Evolutionary conservation across 2,329 filamentous ascomycete genomes (phyloP).

Genomic region (Botrytis elliptica): DNA sequence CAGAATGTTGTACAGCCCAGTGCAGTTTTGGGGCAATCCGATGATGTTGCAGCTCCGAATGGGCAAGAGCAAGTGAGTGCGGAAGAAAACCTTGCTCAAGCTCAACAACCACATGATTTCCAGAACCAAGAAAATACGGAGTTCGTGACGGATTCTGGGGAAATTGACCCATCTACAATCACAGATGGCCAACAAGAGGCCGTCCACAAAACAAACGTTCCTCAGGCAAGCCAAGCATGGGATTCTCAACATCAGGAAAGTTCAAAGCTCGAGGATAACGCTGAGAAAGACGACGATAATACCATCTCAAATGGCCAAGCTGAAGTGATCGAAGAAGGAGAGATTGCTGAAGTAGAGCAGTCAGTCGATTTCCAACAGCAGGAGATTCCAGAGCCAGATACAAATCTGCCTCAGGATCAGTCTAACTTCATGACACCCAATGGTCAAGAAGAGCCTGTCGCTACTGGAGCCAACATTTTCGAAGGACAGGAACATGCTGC

Average conservation of each 20-base stretch:
- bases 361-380: neutral
- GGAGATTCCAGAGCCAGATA: neutral
- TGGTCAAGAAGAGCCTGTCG: neutral
- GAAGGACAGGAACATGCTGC: neutral
- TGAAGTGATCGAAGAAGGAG: neutral
- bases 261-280: rapidly evolving
- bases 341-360: neutral
- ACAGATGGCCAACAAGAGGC: neutral
- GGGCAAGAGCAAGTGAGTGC: neutral
- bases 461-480: neutral
- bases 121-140: too few species aligned
- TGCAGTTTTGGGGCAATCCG: neutral
- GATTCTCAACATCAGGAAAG: neutral
- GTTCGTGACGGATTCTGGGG: rapidly evolving
- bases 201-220: neutral
- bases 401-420: neutral
- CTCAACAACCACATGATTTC: rapidly evolving
- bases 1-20: neutral
- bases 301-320: neutral
- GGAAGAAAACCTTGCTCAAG: neutral
- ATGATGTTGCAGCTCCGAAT: neutral
- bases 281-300: neutral
- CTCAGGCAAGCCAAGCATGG: neutral
- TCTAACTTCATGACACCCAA: neutral
- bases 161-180: rapidly evolving